Evolutionary conservation across 2,329 filamentous ascomycete genomes (phyloP).

Genomic region (Kalaharituber pfeilii): DNA sequence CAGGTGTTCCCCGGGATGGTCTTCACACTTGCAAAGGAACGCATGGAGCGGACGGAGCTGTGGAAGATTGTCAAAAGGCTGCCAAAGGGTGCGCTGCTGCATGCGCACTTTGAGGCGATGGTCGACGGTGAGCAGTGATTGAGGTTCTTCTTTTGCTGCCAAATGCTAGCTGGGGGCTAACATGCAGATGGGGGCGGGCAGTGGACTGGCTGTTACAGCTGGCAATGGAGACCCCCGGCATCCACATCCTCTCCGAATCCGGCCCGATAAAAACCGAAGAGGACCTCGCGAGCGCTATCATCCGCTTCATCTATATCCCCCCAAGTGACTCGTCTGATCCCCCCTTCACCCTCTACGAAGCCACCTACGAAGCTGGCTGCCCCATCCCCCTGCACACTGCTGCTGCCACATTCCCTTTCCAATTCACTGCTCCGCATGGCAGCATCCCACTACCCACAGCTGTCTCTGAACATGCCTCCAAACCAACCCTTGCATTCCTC

Average conservation of each 20-base stretch:
- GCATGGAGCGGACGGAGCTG: constrained; percentile 66
- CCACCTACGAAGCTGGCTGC: constrained; percentile 29
- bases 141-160: background rate
- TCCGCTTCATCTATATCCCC: constrained; percentile 43
- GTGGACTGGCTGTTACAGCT: constrained; percentile 61
- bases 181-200: constrained; percentile 10
- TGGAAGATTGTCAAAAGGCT: constrained; percentile 72
- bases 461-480: too few species aligned
- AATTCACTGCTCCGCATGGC: background rate
- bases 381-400: constrained; percentile 43
- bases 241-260: constrained; percentile 47
- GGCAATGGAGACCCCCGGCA: constrained; percentile 52
- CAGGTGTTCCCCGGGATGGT: constrained; percentile 78
- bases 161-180: background rate
- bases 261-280: constrained; percentile 37
- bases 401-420: constrained; percentile 51
- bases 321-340: background rate
- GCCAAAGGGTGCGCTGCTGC: constrained; percentile 75
- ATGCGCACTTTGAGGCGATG: constrained; percentile 84
- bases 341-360: background rate
- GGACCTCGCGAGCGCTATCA: constrained; percentile 36
- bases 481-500: constrained; percentile 61
- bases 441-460: background rate
- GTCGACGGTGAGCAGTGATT: constrained; percentile 51
- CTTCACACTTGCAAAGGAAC: constrained; percentile 71